Conservation (phyloP, 1,284 basidiomycete species). For the Sporisorium reilianum region DNA sequence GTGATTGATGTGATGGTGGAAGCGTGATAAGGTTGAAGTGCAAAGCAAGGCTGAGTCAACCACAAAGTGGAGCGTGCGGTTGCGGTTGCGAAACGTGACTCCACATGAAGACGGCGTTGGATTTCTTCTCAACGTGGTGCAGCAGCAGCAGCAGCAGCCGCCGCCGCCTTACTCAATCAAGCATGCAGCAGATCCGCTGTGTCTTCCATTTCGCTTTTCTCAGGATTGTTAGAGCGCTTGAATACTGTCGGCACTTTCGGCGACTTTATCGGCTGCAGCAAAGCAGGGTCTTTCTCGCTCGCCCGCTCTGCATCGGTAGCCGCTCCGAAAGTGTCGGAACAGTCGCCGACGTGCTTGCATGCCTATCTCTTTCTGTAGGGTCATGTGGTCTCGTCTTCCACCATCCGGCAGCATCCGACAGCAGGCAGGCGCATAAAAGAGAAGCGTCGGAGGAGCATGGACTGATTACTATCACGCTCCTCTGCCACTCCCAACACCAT, state of each 20-base stretch:
- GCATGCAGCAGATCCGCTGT: background rate
- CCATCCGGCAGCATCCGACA: background rate
- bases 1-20: background rate
- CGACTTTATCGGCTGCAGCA: constrained; percentile 7
- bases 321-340: constrained; percentile 2
- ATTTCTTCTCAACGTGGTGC: constrained; percentile 2
- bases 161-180: constrained; percentile 18
- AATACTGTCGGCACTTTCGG: constrained; percentile 22
- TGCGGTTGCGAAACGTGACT: background rate
- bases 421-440: background rate
- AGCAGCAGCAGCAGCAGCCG: too few species aligned
- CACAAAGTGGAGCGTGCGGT: constrained; percentile 1
- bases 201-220: too few species aligned
- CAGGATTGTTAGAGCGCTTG: background rate
- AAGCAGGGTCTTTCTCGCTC: background rate
- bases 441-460: background rate
- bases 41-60: background rate
- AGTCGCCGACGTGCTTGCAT: constrained; percentile 1
- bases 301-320: background rate
- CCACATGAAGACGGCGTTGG: background rate
- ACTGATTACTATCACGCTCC: background rate
- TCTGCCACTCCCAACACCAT: background rate
- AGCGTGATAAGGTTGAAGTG: background rate
- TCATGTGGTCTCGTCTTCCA: background rate
- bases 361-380: background rate